Conservation (phyloP, 345 rosid genomes). For the Punica granatum region DNA sequence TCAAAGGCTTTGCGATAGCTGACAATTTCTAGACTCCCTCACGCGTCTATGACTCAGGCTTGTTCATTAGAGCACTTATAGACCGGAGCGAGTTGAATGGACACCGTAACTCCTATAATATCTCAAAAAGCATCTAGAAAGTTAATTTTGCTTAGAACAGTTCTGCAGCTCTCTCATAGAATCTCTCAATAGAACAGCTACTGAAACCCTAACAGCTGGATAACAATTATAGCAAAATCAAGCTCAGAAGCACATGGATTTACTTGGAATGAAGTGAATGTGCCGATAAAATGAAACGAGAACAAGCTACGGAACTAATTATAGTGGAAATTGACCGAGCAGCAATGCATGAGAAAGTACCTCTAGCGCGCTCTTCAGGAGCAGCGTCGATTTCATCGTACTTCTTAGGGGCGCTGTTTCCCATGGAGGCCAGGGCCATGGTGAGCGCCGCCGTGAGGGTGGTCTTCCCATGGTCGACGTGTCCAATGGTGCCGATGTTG, state of each 20-base stretch:
- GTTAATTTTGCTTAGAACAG: background rate
- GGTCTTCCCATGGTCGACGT: constrained; percentile 95
- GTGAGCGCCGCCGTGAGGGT: constrained; percentile 84
- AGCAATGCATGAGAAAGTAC: background rate
- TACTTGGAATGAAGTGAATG: background rate
- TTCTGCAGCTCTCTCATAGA: background rate
- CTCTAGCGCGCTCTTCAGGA: constrained; percentile 88
- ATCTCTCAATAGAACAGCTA: background rate
- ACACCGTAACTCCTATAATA: background rate
- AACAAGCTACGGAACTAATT: background rate
- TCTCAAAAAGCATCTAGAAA: background rate
- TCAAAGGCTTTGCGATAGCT: too few species aligned
- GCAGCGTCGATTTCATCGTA: constrained; percentile 96
- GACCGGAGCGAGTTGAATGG: background rate
- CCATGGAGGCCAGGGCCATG: constrained; percentile 78
- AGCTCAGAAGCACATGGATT: background rate
- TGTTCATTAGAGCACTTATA: background rate
- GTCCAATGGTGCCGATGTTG: constrained; percentile 90
- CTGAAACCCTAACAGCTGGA: background rate
- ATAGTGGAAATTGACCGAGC: background rate
- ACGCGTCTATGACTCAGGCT: background rate
- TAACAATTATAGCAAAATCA: background rate
- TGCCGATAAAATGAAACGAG: background rate
- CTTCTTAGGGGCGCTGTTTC: constrained; percentile 63
- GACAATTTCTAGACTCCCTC: background rate